Conservation (phyloP, 305 asterid species). For the Solanum hybrid region DNA sequence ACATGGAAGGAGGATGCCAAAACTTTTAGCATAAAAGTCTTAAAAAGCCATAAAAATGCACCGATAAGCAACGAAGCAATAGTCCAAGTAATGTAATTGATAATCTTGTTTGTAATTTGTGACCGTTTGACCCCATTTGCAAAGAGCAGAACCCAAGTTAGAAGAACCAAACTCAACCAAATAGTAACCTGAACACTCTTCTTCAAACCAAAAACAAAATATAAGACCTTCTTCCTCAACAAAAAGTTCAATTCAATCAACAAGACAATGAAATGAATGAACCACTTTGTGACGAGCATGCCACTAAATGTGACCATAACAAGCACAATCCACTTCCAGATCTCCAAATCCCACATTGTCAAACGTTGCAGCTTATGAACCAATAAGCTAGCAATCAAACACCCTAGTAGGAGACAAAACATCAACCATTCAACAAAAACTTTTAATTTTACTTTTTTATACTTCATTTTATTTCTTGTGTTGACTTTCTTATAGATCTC, state of each 20-base stretch:
- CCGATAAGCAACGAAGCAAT: constrained; percentile 50
- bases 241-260: constrained; percentile 61
- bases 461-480: constrained; percentile 37
- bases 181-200: constrained; percentile 50
- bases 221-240: constrained; percentile 57
- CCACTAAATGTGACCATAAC: constrained; percentile 70
- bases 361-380: constrained; percentile 25
- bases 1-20: constrained; percentile 78
- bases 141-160: constrained; percentile 51
- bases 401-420: constrained; percentile 44
- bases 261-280: constrained; percentile 44
- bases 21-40: constrained; percentile 56
- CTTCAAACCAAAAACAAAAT: constrained; percentile 59
- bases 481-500: constrained; percentile 64
- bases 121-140: constrained; percentile 33
- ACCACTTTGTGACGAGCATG: constrained; percentile 48
- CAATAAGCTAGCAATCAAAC: constrained; percentile 40
- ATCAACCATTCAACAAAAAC: constrained; percentile 58
- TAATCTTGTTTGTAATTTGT: constrained; percentile 13
- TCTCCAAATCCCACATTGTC: constrained; percentile 40
- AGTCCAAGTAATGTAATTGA: constrained; percentile 58
- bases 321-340: constrained; percentile 62
- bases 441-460: constrained; percentile 41
- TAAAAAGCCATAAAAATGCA: constrained; percentile 55
- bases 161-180: constrained; percentile 56